Conservation (phyloP, 805 yeast genomes). For the Spathaspora passalidarum region DNA sequence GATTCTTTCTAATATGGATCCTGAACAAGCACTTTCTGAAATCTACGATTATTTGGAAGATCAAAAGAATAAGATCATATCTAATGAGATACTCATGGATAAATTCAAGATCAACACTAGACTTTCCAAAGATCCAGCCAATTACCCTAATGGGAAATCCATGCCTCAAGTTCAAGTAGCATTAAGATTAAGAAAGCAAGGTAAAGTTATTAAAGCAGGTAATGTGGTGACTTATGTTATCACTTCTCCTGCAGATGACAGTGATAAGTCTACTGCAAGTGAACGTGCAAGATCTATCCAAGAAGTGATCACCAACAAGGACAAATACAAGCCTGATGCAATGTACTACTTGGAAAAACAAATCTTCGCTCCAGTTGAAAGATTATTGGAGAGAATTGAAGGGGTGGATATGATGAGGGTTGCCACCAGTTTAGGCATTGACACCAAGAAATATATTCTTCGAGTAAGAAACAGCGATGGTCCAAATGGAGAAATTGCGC, state of each 20-base stretch:
- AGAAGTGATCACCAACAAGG: constrained; percentile 58
- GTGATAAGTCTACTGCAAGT: constrained; percentile 44
- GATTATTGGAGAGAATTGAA: constrained; percentile 79
- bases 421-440: constrained; percentile 76
- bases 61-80: constrained; percentile 53
- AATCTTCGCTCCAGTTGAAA: constrained; percentile 83
- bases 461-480: constrained; percentile 34
- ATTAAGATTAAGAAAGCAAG: constrained; percentile 69
- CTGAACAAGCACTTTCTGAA: constrained; percentile 70
- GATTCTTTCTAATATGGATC: constrained; percentile 68
- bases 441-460: constrained; percentile 56
- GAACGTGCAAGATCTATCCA: constrained; percentile 81
- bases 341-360: constrained; percentile 83
- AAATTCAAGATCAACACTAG: constrained; percentile 81
- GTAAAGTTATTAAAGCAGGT: constrained; percentile 85
- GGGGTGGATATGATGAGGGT: constrained; percentile 81
- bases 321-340: constrained; percentile 65
- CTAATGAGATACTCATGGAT: constrained; percentile 59
- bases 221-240: constrained; percentile 87
- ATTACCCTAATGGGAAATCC: constrained; percentile 75
- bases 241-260: constrained; percentile 39
- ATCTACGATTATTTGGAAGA: constrained; percentile 70
- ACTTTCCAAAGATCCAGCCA: constrained; percentile 82
- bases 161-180: constrained; percentile 95
- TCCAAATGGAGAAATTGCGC: constrained; percentile 48